phyloP scores from a whole-genome alignment of 2,329 filamentous ascomycete genomes.

The Orbilia blumenaviensis region DNA sequence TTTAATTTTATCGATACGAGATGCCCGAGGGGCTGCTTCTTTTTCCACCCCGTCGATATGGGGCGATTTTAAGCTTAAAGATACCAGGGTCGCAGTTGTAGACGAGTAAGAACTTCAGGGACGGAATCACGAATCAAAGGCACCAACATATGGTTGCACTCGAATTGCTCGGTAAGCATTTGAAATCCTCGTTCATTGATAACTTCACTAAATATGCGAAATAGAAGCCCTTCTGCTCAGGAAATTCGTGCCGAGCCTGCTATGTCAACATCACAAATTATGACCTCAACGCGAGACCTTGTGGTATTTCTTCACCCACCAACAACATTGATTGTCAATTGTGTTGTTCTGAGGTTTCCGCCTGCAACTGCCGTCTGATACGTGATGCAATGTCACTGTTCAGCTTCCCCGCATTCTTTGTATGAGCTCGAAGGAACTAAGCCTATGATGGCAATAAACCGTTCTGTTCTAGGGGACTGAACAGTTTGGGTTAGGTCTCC shows the following conservation, averaged over 20 bases:
- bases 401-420: conserved; percentile 17
- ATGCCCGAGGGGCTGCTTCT: background rate
- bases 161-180: background rate
- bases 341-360: conserved; percentile 20
- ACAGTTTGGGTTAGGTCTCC: background rate
- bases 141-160: background rate
- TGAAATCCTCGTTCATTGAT: background rate
- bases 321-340: too few relatives aligned
- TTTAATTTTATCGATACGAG: conserved; percentile 52
- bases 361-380: background rate
- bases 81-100: background rate
- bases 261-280: background rate
- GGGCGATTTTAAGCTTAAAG: conserved; percentile 45
- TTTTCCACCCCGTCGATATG: conserved; percentile 19
- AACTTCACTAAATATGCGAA: background rate
- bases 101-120: conserved; percentile 2
- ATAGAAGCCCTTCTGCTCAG: background rate
- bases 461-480: background rate
- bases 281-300: conserved; percentile 17
- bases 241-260: background rate
- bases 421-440: conserved; percentile 5
- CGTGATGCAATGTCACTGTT: conserved; percentile 7
- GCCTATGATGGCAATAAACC: background rate
- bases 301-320: conserved; percentile 35
- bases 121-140: background rate